phyloP scores from a whole-genome alignment of 2,329 filamentous ascomycete species.

The Coniochaeta hoffmannii region DNA sequence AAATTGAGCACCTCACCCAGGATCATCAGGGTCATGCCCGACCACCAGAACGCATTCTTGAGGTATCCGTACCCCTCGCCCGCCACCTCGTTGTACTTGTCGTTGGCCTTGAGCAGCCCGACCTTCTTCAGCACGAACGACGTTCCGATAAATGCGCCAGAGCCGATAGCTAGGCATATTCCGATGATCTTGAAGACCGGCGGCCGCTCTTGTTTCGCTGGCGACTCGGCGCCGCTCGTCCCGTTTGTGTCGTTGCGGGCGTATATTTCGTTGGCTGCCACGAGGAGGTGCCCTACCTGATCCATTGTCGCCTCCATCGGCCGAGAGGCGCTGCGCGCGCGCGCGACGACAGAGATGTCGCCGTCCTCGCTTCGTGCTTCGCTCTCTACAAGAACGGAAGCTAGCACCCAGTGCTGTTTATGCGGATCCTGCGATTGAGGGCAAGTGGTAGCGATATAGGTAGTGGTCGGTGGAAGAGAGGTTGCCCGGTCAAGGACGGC shows the following conservation, averaged over 20 bases:
- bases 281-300: background rate
- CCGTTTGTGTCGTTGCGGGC: slow-evolving; percentile 20
- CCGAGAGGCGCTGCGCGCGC: background rate
- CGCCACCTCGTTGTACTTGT: slow-evolving; percentile 92
- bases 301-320: background rate
- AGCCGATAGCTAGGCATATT: slow-evolving; percentile 76
- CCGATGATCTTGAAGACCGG: slow-evolving; percentile 75
- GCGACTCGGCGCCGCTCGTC: slow-evolving; percentile 17
- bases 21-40: slow-evolving; percentile 94
- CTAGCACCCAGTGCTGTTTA: background rate
- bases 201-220: slow-evolving; percentile 28
- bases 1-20: slow-evolving; percentile 96
- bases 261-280: slow-evolving; percentile 30
- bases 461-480: background rate
- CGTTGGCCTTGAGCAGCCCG: slow-evolving; percentile 83
- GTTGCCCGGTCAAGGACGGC: background rate
- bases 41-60: slow-evolving; percentile 93
- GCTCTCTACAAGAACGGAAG: background rate
- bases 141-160: slow-evolving; percentile 84
- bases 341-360: background rate
- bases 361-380: background rate
- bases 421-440: background rate
- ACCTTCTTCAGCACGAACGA: slow-evolving; percentile 96
- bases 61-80: slow-evolving; percentile 97
- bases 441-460: background rate